phyloP scores from a whole-genome alignment of 1,139 yeast genomes.

The Nakaseomyces uthaithaninus region DNA sequence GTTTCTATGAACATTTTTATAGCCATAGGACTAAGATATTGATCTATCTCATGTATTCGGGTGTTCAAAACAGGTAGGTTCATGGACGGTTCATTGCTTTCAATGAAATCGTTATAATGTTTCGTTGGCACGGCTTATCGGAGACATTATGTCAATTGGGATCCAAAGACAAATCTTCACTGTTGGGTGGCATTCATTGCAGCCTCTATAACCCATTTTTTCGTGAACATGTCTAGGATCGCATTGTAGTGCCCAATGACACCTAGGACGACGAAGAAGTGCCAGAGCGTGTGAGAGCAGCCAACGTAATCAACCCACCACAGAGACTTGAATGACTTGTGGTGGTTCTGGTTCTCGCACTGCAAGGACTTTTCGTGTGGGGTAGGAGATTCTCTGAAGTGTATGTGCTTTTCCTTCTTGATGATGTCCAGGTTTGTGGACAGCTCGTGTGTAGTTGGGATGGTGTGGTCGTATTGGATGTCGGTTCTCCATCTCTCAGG shows the following conservation, averaged over 20 bases:
- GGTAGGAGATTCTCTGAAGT: conserved; percentile 47
- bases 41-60: no score
- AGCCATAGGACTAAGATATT: no score
- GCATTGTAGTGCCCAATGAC: conserved; percentile 79
- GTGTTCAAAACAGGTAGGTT: no score
- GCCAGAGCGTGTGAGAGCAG: conserved; percentile 90
- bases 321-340: conserved; percentile 48
- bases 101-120: no score
- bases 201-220: conserved; percentile 20
- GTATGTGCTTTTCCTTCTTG: conserved; percentile 34
- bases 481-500: conserved; percentile 87
- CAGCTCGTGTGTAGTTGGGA: conserved; percentile 32
- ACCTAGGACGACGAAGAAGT: conserved; percentile 80
- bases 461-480: conserved; percentile 31
- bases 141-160: no score
- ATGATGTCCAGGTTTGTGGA: conserved; percentile 27
- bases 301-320: conserved; percentile 81
- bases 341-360: conserved; percentile 12
- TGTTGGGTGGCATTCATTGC: neutral
- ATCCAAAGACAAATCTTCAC: no score
- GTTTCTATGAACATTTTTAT: no score
- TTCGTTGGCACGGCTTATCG: no score
- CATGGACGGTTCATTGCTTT: no score
- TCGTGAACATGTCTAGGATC: conserved; percentile 57
- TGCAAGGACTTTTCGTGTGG: conserved; percentile 10